Base-by-base conservation (phyloP, 495 filamentous ascomycete species). In the Jackrogersella multiformis region DNA sequence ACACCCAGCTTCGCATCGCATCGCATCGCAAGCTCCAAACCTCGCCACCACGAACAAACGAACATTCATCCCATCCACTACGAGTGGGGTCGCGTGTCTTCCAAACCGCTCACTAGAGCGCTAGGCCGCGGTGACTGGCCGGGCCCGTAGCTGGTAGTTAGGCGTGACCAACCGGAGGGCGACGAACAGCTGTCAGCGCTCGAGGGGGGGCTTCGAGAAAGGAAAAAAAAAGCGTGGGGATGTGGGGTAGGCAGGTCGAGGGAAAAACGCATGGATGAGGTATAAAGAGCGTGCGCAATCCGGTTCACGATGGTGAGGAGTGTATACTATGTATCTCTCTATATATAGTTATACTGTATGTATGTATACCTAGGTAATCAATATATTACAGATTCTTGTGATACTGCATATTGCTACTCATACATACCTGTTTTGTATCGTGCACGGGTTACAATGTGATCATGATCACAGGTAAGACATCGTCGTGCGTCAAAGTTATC, bases 141-240 rank as follows among this genome's bases (percentile, higher is more conserved):
- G 52, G 30, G 9, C 12, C 48, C 52, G n/a, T 13, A 13, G n/a
- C 26, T n/a, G n/a, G n/a, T n/a, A n/a, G n/a, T n/a, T n/a, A 24
- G 20, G 10, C 20, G 30, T n/a, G 62, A 66, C 72, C 72, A 74
- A 74, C 72, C 69, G 54, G 69, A 70, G 44, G 51, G 5, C 45
- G 62, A 61, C 53, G 64, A 51, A 69, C 72, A 74, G 51, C 59
- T 72, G 72, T 74, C 69, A 64, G 60, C 15, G 60, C 36, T 38
- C 35, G 13, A 51, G 54, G 26, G 48, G 38, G 56, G 21, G 20
- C 21, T 42, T 56, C 56, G 49, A 48, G 4, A 3, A 10, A 30
- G 35, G 44, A 28, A 52, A 23, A 49, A 28, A 52, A 23, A 52
- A 68, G 62, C 72, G 72, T 72, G 72, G 72, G 72, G 72, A 55